Percentiles rank a stretch among this genome's conserved stretches.
phyloP scores from a whole-genome alignment of 2,329 filamentous ascomycete species.

The Aspergillus sp. region DNA sequence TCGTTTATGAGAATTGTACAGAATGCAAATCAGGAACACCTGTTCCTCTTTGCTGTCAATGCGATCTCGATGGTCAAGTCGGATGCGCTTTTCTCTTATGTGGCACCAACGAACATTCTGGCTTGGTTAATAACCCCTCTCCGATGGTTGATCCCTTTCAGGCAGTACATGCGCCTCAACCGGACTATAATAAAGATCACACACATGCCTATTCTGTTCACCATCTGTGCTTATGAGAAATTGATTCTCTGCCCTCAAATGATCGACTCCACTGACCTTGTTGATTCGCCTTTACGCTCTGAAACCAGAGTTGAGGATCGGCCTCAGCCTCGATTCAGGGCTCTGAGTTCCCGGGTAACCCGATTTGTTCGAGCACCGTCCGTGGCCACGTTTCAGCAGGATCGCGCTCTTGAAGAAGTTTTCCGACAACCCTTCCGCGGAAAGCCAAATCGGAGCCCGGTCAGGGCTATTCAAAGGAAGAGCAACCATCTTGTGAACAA shows the following conservation, averaged over 20 bases:
- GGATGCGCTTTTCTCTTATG: slow-evolving; percentile 91
- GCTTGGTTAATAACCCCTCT: slow-evolving; percentile 86
- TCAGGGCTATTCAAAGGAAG: slow-evolving; percentile 62
- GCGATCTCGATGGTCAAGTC: slow-evolving; percentile 98
- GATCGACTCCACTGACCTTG: slow-evolving; percentile 79
- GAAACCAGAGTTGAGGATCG: slow-evolving; percentile 57
- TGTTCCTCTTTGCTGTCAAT: slow-evolving; percentile 92
- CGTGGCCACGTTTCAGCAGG: slow-evolving; percentile 83
- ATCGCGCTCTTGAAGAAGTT: slow-evolving; percentile 85
- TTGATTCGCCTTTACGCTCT: slow-evolving; percentile 66
- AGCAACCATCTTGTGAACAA: slow-evolving; percentile 79
- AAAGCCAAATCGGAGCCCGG: slow-evolving; percentile 59
- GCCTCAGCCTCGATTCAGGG: slow-evolving; percentile 57
- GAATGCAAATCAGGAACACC: slow-evolving; percentile 89
- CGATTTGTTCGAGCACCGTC: slow-evolving; percentile 77
- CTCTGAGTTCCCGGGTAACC: slow-evolving; percentile 69
- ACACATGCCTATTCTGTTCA: slow-evolving; percentile 82
- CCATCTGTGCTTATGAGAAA: slow-evolving; percentile 85
- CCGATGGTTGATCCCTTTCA: slow-evolving; percentile 76
- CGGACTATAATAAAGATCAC: slow-evolving; percentile 88
- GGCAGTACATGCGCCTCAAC: slow-evolving; percentile 80
- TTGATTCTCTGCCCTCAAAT: slow-evolving; percentile 72
- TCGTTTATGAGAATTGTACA: slow-evolving; percentile 94
- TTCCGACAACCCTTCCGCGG: slow-evolving; percentile 72
- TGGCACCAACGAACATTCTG: slow-evolving; percentile 86